Conservation (phyloP, 768 basidiomycete species). For the Boletellus emodensis region DNA sequence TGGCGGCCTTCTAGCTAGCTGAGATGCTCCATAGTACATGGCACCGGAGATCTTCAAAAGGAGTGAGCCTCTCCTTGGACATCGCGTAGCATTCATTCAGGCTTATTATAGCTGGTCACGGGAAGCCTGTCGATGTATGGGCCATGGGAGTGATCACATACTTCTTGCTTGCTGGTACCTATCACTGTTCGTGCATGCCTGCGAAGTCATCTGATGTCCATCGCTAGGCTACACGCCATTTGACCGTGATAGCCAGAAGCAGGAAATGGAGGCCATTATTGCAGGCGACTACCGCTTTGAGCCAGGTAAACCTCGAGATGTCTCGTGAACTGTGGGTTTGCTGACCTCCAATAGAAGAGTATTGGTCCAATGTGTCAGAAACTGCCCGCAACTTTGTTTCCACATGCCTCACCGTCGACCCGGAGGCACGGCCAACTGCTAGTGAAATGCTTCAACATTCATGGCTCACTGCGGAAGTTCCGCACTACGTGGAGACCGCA, state of each 20-base stretch:
- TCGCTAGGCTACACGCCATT: conserved; percentile 87
- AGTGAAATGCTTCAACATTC: conserved; percentile 66
- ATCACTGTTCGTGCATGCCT: background rate
- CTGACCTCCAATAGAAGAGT: conserved; percentile 49
- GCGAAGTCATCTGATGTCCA: background rate
- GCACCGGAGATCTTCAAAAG: conserved; percentile 96
- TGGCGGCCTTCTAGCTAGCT: background rate
- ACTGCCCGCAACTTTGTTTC: conserved; percentile 81
- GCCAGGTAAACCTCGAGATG: conserved; percentile 40
- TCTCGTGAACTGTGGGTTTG: background rate
- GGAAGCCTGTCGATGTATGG: conserved; percentile 94
- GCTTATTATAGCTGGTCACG: conserved; percentile 66
- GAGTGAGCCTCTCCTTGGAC: conserved; percentile 42
- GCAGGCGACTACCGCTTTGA: conserved; percentile 90
- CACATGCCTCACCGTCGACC: conserved; percentile 83
- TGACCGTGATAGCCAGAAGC: conserved; percentile 81
- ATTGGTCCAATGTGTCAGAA: conserved; percentile 82
- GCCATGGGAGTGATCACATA: conserved; percentile 99
- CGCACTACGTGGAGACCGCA: conserved; percentile 61
- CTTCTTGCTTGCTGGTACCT: conserved; percentile 74
- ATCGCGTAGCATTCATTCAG: background rate
- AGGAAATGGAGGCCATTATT: conserved; percentile 95
- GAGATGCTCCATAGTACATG: conserved; percentile 60
- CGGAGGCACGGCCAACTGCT: conserved; percentile 74
- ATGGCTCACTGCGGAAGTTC: conserved; percentile 57